phyloP scores from a whole-genome alignment of 495 filamentous ascomycete species.

The Apodospora peruviana region DNA sequence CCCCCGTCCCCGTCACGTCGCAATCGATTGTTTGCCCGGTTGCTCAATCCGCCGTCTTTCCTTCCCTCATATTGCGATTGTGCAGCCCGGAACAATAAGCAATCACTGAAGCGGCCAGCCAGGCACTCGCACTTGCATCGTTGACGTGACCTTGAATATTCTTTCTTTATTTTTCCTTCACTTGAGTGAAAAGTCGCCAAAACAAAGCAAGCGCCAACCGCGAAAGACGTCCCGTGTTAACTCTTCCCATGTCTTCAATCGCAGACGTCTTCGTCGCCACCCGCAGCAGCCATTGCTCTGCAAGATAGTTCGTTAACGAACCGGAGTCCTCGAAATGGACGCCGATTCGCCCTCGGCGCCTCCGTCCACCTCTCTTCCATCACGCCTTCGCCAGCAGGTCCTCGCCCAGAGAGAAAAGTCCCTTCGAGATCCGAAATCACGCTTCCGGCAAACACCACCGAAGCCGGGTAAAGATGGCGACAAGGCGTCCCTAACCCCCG shows the following conservation, averaged over 20 bases:
- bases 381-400: conserved; percentile 18
- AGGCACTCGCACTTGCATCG: too few relatives aligned
- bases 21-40: not conserved
- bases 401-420: conserved; percentile 11
- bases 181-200: too few relatives aligned
- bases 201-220: not conserved
- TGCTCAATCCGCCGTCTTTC: too few relatives aligned
- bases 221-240: conserved; percentile 7
- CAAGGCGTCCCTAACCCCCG: conserved; percentile 4
- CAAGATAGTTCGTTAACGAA: conserved; percentile 13
- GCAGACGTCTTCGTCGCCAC: conserved; percentile 15
- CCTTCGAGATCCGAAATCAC: conserved; percentile 10
- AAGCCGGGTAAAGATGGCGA: conserved; percentile 17
- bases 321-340: conserved; percentile 20
- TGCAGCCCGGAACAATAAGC: too few relatives aligned
- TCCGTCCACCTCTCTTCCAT: conserved; percentile 12
- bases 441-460: conserved; percentile 7
- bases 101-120: too few relatives aligned
- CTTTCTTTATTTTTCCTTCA: too few relatives aligned
- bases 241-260: conserved; percentile 22
- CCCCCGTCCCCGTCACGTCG: not conserved
- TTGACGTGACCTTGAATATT: too few relatives aligned
- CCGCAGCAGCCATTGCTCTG: conserved; percentile 19
- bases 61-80: too few relatives aligned
- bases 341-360: conserved; percentile 17